Evolutionary conservation across 2,329 filamentous ascomycete species (phyloP).

Genomic region (Fusarium temperatum): DNA sequence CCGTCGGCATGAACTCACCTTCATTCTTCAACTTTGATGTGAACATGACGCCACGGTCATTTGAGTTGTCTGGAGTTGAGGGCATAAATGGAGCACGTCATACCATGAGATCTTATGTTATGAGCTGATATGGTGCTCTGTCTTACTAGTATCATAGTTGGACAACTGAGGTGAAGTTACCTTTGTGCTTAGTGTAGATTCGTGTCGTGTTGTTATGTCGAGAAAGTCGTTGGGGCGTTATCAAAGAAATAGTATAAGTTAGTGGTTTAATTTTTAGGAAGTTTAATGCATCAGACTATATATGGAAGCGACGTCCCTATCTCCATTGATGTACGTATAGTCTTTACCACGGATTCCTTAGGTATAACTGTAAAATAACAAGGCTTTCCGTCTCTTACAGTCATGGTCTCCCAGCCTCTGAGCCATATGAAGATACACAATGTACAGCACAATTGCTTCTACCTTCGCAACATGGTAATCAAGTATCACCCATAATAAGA

Average conservation of each 20-base stretch:
- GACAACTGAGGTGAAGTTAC: rapidly evolving
- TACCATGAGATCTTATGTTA: not conserved
- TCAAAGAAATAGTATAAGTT: rapidly evolving
- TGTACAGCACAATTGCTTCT: no score
- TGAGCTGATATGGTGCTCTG: not conserved
- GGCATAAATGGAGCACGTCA: not conserved
- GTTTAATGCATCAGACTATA: not conserved
- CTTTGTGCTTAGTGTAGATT: not conserved
- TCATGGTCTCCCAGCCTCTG: no score
- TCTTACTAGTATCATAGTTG: not conserved
- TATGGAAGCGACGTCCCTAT: not conserved
- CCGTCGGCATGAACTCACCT: not conserved
- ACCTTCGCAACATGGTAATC: rapidly evolving
- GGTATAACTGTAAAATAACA: rapidly evolving
- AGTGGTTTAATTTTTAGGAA: not conserved
- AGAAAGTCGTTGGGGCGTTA: not conserved
- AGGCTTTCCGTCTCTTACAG: not conserved
- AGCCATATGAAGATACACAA: no score
- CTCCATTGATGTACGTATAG: not conserved
- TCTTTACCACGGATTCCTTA: rapidly evolving
- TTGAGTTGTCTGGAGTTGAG: not conserved
- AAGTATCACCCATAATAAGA: rapidly evolving
- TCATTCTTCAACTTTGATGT: not conserved
- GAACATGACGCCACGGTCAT: not conserved
- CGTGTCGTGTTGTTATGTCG: no score